These are phyloP conservation scores for Aspergillus carbonarius DNA, from an alignment of 2,329 filamentous ascomycete species.

Conservation along the genomic window DNA sequence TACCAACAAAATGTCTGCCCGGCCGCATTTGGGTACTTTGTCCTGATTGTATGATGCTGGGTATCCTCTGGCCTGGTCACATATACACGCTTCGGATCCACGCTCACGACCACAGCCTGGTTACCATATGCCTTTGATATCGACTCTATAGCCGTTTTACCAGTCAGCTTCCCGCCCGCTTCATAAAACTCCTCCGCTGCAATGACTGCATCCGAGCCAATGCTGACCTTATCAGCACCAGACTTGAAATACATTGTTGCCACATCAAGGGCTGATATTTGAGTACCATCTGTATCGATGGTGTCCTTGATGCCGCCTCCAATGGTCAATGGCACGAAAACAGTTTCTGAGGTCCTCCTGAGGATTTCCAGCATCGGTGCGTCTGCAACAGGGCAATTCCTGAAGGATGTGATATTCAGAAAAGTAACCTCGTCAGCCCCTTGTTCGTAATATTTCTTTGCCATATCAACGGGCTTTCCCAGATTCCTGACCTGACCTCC, in stretches of 20 bases:
- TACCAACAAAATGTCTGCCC: constrained; percentile 92
- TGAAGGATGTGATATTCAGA: constrained; percentile 96
- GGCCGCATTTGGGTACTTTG: constrained; percentile 65
- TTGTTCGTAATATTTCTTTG: constrained; percentile 89
- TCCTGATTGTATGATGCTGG: constrained; percentile 72
- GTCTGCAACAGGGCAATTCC: constrained; percentile 89
- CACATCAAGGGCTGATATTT: constrained; percentile 86
- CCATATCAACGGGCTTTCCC: constrained; percentile 95
- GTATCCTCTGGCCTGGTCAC: constrained; percentile 68
- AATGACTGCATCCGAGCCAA: constrained; percentile 89
- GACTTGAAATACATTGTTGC: constrained; percentile 97
- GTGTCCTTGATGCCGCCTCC: constrained; percentile 95
- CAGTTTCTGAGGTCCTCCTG: constrained; percentile 78
- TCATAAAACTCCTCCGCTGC: constrained; percentile 90
- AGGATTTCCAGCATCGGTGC: constrained; percentile 95
- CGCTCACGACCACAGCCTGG: constrained; percentile 92
- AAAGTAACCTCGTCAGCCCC: constrained; percentile 97
- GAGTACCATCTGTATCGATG: constrained; percentile 80
- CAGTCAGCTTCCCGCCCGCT: constrained; percentile 65
- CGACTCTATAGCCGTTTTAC: constrained; percentile 89
- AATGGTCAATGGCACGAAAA: constrained; percentile 94
- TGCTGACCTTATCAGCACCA: constrained; percentile 95
- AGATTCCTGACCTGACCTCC: constrained; percentile 76
- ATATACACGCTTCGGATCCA: constrained; percentile 91
- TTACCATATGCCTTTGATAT: constrained; percentile 92